These are phyloP conservation scores for Trypanosoma rangeli DNA, from an alignment of 208 protist genomes.

Conservation along the genomic window DNA sequence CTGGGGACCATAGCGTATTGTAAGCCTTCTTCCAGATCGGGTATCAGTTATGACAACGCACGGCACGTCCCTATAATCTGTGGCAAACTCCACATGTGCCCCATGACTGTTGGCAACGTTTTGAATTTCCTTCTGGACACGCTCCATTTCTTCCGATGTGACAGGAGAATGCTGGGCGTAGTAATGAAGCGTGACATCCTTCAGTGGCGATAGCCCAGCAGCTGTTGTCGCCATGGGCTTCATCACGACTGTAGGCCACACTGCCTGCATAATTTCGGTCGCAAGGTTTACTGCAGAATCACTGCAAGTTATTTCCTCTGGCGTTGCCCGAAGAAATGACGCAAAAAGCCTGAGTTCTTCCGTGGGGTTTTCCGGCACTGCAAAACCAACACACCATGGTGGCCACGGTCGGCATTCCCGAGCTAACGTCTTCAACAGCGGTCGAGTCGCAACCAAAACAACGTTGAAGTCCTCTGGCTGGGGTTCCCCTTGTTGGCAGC, in stretches of 20 bases:
- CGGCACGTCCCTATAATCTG: slow-evolving; percentile 35
- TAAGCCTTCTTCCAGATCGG: slow-evolving; percentile 31
- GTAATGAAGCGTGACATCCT: slow-evolving; percentile 37
- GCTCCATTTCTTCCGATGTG: slow-evolving; percentile 12
- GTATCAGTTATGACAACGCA: slow-evolving; percentile 36
- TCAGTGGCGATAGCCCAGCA: slow-evolving; percentile 34
- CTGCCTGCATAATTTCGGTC: slow-evolving; percentile 23
- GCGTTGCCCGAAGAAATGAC: slow-evolving; percentile 30
- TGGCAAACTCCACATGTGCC: slow-evolving; percentile 32
- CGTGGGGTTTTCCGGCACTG: slow-evolving; percentile 9
- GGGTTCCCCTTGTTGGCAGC: background rate
- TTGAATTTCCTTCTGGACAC: slow-evolving; percentile 13
- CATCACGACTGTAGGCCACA: slow-evolving; percentile 33
- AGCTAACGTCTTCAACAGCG: slow-evolving; percentile 39
- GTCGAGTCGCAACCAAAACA: slow-evolving; percentile 33
- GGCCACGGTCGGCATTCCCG: slow-evolving; percentile 35
- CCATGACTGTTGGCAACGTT: slow-evolving; percentile 22
- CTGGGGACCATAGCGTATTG: slow-evolving; percentile 36
- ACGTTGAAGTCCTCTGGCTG: slow-evolving; percentile 14
- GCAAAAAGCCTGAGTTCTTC: slow-evolving; percentile 40
- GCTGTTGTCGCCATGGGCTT: slow-evolving; percentile 36
- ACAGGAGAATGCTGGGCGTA: slow-evolving; percentile 31
- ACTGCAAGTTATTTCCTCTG: slow-evolving; percentile 18
- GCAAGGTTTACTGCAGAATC: slow-evolving; percentile 10
- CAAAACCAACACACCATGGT: slow-evolving; percentile 43